A percentile compares a stretch with the other conserved stretches of the same genome.
Conservation (phyloP, 176 grass and related monocot genomes). For the Avena eriantha region DNA sequence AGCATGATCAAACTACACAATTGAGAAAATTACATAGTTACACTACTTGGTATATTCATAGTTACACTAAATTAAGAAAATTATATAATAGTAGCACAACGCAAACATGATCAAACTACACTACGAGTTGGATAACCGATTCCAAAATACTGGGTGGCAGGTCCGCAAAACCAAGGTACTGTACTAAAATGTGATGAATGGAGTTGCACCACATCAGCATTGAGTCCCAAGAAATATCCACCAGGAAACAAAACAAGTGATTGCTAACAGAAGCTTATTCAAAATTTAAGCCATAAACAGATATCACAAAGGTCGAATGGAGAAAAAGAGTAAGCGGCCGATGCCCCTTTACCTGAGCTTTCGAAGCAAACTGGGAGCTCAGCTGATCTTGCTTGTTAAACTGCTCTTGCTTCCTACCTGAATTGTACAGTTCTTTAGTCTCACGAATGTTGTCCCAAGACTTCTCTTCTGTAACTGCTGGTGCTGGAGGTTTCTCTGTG, state of each 20-base stretch:
- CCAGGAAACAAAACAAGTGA: neutral
- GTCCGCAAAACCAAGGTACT: neutral
- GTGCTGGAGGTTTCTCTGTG: constrained; percentile 44
- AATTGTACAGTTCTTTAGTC: constrained; percentile 62
- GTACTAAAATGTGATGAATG: constrained; percentile 3
- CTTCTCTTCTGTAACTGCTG: constrained; percentile 62
- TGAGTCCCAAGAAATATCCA: constrained; percentile 1
- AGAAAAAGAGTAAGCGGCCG: constrained; percentile 12
- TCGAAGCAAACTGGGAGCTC: constrained; percentile 60
- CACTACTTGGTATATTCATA: neutral
- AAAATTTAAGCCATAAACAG: constrained; percentile 17
- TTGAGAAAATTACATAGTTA: neutral
- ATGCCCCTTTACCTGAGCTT: constrained; percentile 52
- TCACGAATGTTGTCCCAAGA: constrained; percentile 90
- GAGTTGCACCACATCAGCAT: neutral
- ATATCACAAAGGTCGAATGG: neutral
- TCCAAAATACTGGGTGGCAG: neutral
- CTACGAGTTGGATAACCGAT: neutral
- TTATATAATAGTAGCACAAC: neutral
- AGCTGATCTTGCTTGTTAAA: constrained; percentile 66
- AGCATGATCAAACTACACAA: neutral
- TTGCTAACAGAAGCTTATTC: neutral
- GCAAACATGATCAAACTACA: constrained; percentile 16
- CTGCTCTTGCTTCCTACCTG: constrained; percentile 67
- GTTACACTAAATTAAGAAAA: neutral